phyloP scores from a whole-genome alignment of 2,329 filamentous ascomycete genomes.

The Trematosphaeria pertusa region DNA sequence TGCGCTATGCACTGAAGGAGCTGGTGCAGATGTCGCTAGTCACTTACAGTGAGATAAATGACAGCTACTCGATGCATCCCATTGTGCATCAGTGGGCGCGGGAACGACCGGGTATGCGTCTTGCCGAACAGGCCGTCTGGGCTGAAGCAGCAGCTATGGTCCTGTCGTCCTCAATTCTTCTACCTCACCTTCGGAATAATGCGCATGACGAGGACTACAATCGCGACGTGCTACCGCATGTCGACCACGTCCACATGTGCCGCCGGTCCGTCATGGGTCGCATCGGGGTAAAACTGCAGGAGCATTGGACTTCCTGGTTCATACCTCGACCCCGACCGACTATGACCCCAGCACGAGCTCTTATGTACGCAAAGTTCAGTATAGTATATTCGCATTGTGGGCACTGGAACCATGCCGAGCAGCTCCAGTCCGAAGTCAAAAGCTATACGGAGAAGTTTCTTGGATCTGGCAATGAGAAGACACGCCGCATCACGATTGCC shows the following conservation, averaged over 20 bases:
- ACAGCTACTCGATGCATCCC: slow-evolving; percentile 43
- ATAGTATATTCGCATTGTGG: slow-evolving; percentile 31
- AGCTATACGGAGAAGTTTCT: slow-evolving; percentile 24
- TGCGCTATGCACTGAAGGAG: slow-evolving; percentile 25
- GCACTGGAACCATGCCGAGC: slow-evolving; percentile 30
- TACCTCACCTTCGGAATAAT: slow-evolving; percentile 26
- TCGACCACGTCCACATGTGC: slow-evolving; percentile 23
- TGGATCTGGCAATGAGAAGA: slow-evolving; percentile 25
- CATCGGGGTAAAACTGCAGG: slow-evolving; percentile 8
- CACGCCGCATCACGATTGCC: slow-evolving; percentile 26
- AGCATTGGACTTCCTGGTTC: slow-evolving; percentile 10
- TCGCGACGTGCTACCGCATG: slow-evolving; percentile 33
- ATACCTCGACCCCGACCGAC: slow-evolving; percentile 13
- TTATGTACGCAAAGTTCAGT: slow-evolving; percentile 33
- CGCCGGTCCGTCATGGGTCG: slow-evolving; percentile 11
- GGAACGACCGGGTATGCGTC: slow-evolving; percentile 31
- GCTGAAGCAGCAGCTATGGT: slow-evolving; percentile 32
- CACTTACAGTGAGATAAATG: slow-evolving; percentile 17
- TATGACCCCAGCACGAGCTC: slow-evolving; percentile 1
- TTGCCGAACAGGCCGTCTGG: slow-evolving; percentile 38
- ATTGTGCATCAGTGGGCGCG: slow-evolving; percentile 42
- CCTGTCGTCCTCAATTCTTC: slow-evolving; percentile 29
- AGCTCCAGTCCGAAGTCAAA: slow-evolving; percentile 32
- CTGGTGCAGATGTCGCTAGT: slow-evolving; percentile 32
- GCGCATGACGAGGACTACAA: slow-evolving; percentile 22